These are phyloP conservation scores for Diversispora epigaea DNA, from an alignment of 192 early-diverging fungal genomes.

Conservation along the genomic window DNA sequence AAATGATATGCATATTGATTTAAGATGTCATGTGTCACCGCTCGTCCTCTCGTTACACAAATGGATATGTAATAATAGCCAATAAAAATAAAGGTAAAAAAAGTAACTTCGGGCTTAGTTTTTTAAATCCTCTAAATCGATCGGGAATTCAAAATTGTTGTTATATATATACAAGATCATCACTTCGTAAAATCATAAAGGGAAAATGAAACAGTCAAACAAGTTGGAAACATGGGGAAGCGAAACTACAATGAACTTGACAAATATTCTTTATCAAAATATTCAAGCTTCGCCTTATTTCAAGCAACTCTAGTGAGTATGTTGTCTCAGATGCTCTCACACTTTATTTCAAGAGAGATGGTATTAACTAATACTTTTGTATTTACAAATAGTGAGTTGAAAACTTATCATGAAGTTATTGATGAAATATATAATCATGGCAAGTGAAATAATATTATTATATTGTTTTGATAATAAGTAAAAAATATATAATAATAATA, in stretches of 20 bases:
- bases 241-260: conserved; percentile 80
- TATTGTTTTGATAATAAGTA: not conserved
- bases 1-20: no score
- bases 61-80: no score
- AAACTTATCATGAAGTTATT: conserved; percentile 77
- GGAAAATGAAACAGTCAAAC: conserved; percentile 41
- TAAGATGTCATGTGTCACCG: no score
- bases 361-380: conserved; percentile 1
- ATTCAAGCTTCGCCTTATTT: conserved; percentile 77
- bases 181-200: not conserved
- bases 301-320: conserved; percentile 65
- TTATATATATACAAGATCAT: no score
- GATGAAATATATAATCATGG: conserved; percentile 71
- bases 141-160: no score
- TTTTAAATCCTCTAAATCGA: no score
- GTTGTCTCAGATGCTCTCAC: not conserved
- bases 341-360: no score
- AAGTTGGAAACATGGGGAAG: conserved; percentile 71
- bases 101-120: no score
- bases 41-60: no score
- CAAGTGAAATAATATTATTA: conserved; percentile 35
- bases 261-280: conserved; percentile 67
- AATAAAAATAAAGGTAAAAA: no score
- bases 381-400: conserved; percentile 53
- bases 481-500: no score